Base-by-base conservation (phyloP, 2,329 filamentous ascomycete species). In the Cladosporium halotolerans region DNA sequence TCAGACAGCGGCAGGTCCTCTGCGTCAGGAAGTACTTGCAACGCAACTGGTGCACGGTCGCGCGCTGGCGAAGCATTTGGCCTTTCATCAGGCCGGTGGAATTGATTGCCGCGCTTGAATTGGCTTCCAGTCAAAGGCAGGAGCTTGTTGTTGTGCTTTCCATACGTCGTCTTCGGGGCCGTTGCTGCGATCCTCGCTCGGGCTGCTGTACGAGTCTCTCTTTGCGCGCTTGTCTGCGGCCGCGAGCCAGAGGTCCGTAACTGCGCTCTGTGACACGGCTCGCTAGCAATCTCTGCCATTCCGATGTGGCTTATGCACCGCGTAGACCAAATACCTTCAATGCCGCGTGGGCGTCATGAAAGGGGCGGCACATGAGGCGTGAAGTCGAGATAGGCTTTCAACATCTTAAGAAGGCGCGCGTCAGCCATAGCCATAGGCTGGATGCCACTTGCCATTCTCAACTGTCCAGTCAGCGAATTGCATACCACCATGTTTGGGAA, bases 1-100 rank as follows among this genome's bases (percentile, higher is more conserved):
- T 66, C 63, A 10, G 63, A 68, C 10, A 68, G 53, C 19, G 61
- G 62, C 1, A 65, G 62, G 33, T 66, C 63, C 8, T 65, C 60
- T 40, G 62, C 52, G 19, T 58, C 57, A n/a, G 54, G 53, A n/a
- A 55, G 33, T 9, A 38, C 8, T n/a, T 38, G 34, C n/a, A 14
- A 5, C 23, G 23, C 23, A 28, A 28, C 23, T 28, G 23, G 23
- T 1, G 5, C 23, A 28, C 23, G 23, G 5, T 28, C 5, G 23
- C 23, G 23, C 23, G 1, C 5, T 7, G 23, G 23, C 23, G 23
- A 28, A 28, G 23, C 5, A 5, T 28, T 7, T 7, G 23, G 23
- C 23, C 23, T 28, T 28, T 28, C 23, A 28, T 28, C 23, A 28
- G 23, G 7, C 23, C 7, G 5, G 23, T 4, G 5, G 23, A 28